Percentiles rank a stretch among this genome's conserved stretches.
Evolutionary conservation across 441 rosid species (phyloP).

Genomic region (Flueggea neowawraea): DNA sequence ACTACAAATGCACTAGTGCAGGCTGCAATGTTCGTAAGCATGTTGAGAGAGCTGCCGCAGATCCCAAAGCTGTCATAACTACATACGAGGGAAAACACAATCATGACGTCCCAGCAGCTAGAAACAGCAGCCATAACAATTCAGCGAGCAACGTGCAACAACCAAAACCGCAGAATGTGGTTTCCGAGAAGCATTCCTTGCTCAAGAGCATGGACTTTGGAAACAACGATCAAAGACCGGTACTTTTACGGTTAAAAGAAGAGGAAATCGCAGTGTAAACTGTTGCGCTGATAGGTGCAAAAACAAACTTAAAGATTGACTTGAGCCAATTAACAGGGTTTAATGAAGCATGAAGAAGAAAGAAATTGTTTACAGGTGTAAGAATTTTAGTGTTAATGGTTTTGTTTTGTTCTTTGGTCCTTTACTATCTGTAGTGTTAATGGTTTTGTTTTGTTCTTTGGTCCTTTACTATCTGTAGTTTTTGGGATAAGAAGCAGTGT

Average conservation of each 20-base stretch:
- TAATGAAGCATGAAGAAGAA: slow-evolving; percentile 4
- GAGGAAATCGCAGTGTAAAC: slow-evolving; percentile 46
- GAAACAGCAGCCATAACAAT: slow-evolving; percentile 46
- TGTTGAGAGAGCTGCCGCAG: slow-evolving; percentile 65
- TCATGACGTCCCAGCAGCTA: slow-evolving; percentile 65
- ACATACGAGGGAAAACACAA: slow-evolving; percentile 72
- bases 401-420: not conserved
- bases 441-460: not conserved
- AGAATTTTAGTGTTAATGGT: not conserved
- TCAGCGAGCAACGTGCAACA: slow-evolving; percentile 26
- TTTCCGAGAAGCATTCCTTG: slow-evolving; percentile 38
- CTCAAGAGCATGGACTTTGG: slow-evolving; percentile 49
- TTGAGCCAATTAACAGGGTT: slow-evolving; percentile 8
- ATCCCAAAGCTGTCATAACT: slow-evolving; percentile 53
- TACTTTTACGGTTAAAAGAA: slow-evolving; percentile 60
- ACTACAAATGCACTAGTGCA: slow-evolving; percentile 65
- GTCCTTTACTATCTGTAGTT: not conserved
- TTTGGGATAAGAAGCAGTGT: slow-evolving; percentile 8
- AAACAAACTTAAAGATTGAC: not conserved
- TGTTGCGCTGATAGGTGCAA: not conserved
- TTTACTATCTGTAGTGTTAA: not conserved
- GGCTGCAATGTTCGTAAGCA: slow-evolving; percentile 70
- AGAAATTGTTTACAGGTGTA: not conserved
- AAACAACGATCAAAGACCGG: slow-evolving; percentile 46
- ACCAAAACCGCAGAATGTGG: slow-evolving; percentile 28